Conservation (phyloP, 768 basidiomycete species). For the Amanita pallidorosea region DNA sequence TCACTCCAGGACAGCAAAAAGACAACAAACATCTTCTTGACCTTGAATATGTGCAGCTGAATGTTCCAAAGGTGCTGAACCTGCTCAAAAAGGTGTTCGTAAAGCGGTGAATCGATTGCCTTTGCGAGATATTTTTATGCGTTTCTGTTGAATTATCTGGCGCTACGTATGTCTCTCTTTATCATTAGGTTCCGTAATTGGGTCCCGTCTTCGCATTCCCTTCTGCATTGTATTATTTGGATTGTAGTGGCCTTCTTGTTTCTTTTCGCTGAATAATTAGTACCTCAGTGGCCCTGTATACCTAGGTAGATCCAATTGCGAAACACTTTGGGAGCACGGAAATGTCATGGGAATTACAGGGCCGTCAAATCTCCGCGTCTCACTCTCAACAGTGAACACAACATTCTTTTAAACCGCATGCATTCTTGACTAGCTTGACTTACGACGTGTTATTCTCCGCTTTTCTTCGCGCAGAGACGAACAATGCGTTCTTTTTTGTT, state of each 20-base stretch:
- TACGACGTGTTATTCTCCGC: not conserved
- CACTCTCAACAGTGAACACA: not conserved
- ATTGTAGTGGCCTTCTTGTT: conserved; percentile 1
- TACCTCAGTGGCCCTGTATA: not conserved
- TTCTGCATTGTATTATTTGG: conserved; percentile 6
- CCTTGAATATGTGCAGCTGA: conserved; percentile 94
- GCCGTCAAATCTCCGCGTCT: not conserved
- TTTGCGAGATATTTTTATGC: conserved; percentile 8
- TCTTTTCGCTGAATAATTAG: conserved; percentile 4
- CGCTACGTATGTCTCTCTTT: conserved; percentile 10
- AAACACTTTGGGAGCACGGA: not conserved
- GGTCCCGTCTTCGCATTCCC: not conserved
- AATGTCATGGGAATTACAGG: too few relatives aligned
- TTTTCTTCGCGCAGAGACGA: not conserved
- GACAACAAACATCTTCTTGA: conserved; percentile 96
- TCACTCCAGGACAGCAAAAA: conserved; percentile 65
- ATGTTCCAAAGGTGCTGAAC: conserved; percentile 89
- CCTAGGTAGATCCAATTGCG: not conserved
- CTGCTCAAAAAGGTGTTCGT: conserved; percentile 92
- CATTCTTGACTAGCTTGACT: not conserved
- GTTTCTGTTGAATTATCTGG: conserved; percentile 15
- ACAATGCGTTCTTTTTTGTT: conserved; percentile 6
- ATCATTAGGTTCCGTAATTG: conserved; percentile 6
- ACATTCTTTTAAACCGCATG: conserved; percentile 4
- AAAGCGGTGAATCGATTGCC: conserved; percentile 48